These are phyloP conservation scores for Chloranthus sessilifolius DNA, from an alignment of 164 flowering plant species.

Conservation along the genomic window DNA sequence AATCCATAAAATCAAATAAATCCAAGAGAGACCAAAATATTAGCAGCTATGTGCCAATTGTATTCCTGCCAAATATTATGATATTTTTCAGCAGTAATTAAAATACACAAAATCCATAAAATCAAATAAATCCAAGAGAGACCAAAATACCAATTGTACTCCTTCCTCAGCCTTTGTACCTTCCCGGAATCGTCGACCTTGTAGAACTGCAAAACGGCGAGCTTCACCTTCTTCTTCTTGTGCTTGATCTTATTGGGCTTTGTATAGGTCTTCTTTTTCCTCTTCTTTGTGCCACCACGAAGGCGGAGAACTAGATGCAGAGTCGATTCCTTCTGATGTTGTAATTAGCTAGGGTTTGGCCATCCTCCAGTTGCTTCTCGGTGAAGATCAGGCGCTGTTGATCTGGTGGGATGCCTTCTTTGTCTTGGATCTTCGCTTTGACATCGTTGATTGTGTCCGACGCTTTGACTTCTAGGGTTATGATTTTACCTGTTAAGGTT, in stretches of 20 bases:
- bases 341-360: conserved; percentile 56
- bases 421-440: conserved; percentile 61
- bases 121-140: too few relatives aligned
- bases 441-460: conserved; percentile 64
- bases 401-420: conserved; percentile 63
- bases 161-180: conserved; percentile 62
- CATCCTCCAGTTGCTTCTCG: conserved; percentile 62
- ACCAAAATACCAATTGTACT: too few relatives aligned
- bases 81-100: too few relatives aligned
- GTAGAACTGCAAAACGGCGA: conserved; percentile 58
- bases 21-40: too few relatives aligned
- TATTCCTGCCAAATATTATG: too few relatives aligned
- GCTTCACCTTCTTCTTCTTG: conserved; percentile 65
- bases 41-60: too few relatives aligned
- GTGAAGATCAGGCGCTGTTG: conserved; percentile 63
- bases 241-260: conserved; percentile 74
- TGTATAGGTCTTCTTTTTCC: conserved; percentile 63
- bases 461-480: conserved; percentile 56
- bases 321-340: conserved; percentile 56
- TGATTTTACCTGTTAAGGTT: conserved; percentile 66
- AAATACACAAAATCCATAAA: too few relatives aligned
- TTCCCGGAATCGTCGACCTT: conserved; percentile 64
- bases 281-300: conserved; percentile 40
- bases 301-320: conserved; percentile 26
- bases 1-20: too few relatives aligned